phyloP scores from a whole-genome alignment of 1,284 basidiomycete species.

The Amylostereum areolatum region DNA sequence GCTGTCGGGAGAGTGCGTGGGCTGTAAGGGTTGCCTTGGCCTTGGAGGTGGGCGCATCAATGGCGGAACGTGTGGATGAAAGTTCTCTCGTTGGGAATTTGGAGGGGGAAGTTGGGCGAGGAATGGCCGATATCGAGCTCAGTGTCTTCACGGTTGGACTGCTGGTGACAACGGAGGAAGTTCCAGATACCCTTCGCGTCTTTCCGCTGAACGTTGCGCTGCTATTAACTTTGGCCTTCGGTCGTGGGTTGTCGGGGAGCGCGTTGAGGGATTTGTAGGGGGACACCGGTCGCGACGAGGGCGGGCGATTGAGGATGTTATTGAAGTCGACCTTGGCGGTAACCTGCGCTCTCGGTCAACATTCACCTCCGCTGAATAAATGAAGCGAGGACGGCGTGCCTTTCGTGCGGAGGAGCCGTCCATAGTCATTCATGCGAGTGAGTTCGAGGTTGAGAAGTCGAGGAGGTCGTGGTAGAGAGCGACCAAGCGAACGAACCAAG shows the following conservation, averaged over 20 bases:
- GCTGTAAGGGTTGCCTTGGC: conserved; percentile 14
- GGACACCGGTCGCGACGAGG: conserved; percentile 37
- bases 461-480: too few species aligned
- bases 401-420: too few species aligned
- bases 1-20: conserved; percentile 27
- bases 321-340: conserved; percentile 25
- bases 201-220: conserved; percentile 39
- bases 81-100: conserved; percentile 22
- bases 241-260: conserved; percentile 26
- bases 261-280: conserved; percentile 38
- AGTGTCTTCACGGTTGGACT: conserved; percentile 14
- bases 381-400: too few species aligned
- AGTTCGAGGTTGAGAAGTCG: too few species aligned
- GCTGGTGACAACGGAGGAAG: conserved; percentile 13
- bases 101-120: conserved; percentile 38
- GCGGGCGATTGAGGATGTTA: conserved; percentile 17
- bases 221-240: conserved; percentile 57
- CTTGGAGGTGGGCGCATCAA: conserved; percentile 21
- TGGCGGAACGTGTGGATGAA: conserved; percentile 12
- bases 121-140: conserved; percentile 12
- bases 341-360: conserved; percentile 19
- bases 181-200: conserved; percentile 16
- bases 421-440: too few species aligned
- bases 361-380: too few species aligned
- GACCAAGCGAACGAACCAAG: too few species aligned